Percentiles rank a stretch among this genome's conserved stretches.
Conservation (phyloP, 2,329 filamentous ascomycete species). For the Zymoseptoria passerinii region DNA sequence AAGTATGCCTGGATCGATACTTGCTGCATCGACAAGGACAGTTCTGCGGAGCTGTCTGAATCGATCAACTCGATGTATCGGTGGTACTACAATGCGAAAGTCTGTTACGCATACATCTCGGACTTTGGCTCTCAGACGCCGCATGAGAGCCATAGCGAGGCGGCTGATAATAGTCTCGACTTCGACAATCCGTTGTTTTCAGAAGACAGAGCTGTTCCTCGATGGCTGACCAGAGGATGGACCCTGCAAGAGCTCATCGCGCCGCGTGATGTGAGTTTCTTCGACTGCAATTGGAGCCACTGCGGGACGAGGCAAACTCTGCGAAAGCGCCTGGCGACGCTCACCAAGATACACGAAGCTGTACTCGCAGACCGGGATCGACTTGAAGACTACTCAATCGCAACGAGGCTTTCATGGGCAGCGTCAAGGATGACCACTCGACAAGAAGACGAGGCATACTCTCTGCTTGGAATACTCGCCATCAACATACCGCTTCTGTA, state of each 20-base stretch:
- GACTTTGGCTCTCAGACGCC: conserved; percentile 3
- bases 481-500: conserved; percentile 40
- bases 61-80: conserved; percentile 18
- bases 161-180: neutral
- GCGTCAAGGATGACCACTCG: conserved; percentile 7
- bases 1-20: conserved; percentile 8
- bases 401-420: conserved; percentile 12
- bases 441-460: conserved; percentile 39
- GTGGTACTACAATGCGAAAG: conserved; percentile 12
- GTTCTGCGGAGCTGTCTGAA: conserved; percentile 16
- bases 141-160: neutral
- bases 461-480: conserved; percentile 36
- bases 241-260: conserved; percentile 22
- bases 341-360: neutral
- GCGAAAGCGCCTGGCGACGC: neutral
- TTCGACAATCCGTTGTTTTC: neutral
- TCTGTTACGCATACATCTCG: conserved; percentile 15
- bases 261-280: conserved; percentile 13
- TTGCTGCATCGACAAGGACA: conserved; percentile 18
- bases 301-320: neutral
- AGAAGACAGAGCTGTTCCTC: conserved; percentile 1
- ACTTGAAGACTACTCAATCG: conserved; percentile 9
- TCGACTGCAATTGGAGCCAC: conserved; percentile 4
- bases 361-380: conserved; percentile 7
- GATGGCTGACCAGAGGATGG: conserved; percentile 18